Percentiles rank a stretch among this genome's conserved stretches.
phyloP scores from a whole-genome alignment of 441 rosid species.

The Corymbia calophylla region DNA sequence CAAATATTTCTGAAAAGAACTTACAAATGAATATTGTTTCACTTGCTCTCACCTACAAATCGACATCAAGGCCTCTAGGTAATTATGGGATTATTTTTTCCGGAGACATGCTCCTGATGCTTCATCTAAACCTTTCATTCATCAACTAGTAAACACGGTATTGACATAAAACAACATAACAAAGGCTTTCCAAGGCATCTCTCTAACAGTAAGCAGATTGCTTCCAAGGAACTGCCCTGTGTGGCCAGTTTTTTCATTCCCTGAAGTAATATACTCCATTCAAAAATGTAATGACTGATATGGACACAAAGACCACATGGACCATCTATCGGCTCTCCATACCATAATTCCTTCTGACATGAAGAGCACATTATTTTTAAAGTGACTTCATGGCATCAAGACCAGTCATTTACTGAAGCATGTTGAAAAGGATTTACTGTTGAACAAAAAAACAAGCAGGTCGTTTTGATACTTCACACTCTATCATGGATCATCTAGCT shows the following conservation, averaged over 20 bases:
- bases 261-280: neutral
- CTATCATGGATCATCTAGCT: neutral
- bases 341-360: neutral
- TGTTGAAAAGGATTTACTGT: neutral
- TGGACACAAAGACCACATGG: neutral
- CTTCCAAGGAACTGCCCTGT: neutral
- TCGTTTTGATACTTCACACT: neutral
- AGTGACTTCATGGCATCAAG: neutral
- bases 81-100: neutral
- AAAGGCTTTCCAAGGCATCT: neutral
- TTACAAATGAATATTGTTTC: neutral
- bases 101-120: neutral
- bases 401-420: neutral
- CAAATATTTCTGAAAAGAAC: neutral
- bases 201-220: neutral
- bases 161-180: neutral
- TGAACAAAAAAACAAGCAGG: neutral
- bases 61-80: neutral
- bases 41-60: neutral
- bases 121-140: neutral
- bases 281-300: neutral
- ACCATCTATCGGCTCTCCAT: neutral
- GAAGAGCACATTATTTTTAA: neutral
- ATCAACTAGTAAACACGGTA: neutral
- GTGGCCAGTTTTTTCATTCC: neutral